These are phyloP conservation scores for Casuarina equisetifolia DNA, from an alignment of 306 rosid genomes.

Conservation along the genomic window DNA sequence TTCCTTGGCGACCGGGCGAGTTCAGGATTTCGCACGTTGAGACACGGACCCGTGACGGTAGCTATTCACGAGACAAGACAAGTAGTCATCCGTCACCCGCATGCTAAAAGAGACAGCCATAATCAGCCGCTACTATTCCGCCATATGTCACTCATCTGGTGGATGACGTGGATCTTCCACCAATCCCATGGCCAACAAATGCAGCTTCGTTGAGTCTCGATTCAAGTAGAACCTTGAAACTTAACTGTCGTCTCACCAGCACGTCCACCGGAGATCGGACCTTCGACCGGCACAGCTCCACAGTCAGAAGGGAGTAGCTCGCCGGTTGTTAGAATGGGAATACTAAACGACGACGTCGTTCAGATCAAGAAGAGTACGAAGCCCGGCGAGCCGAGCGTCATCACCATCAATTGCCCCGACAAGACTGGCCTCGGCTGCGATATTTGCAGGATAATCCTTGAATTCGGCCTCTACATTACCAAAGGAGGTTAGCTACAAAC, in stretches of 20 bases:
- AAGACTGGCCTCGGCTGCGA: constrained; percentile 75
- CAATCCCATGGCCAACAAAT: neutral
- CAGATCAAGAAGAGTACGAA: constrained; percentile 41
- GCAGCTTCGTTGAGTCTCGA: neutral
- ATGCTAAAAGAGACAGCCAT: neutral
- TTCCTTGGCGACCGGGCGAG: no score
- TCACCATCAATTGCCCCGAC: constrained; percentile 78
- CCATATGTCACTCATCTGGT: constrained; percentile 23
- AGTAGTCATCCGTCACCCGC: neutral
- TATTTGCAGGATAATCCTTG: constrained; percentile 64
- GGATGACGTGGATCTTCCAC: constrained; percentile 25
- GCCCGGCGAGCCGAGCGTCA: constrained; percentile 47
- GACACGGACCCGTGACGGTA: neutral
- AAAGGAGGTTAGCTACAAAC: constrained; percentile 56
- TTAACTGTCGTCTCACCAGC: neutral
- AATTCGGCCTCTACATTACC: constrained; percentile 59
- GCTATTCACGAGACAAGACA: neutral
- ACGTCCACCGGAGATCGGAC: neutral
- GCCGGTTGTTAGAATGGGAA: constrained; percentile 36
- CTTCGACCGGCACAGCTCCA: neutral
- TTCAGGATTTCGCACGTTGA: no score
- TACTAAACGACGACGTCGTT: constrained; percentile 55
- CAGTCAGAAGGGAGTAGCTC: neutral
- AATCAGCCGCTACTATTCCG: neutral
- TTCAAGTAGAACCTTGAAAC: neutral